Base-by-base conservation (phyloP, 2,329 filamentous ascomycete genomes). In the Calonectria naviculata region DNA sequence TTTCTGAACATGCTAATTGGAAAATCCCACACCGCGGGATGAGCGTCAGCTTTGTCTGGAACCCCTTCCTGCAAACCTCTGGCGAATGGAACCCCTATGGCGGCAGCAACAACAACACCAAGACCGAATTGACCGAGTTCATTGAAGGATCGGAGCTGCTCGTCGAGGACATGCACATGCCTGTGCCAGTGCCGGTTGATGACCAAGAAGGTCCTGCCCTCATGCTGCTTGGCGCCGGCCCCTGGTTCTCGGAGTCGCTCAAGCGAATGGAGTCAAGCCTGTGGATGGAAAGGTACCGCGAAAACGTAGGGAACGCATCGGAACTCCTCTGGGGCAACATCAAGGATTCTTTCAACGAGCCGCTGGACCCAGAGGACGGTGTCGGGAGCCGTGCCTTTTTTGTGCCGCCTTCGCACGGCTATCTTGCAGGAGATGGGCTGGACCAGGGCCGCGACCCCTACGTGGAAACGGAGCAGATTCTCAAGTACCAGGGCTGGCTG, bases 351-450 rank as follows among this genome's bases (percentile, higher is more conserved):
- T 72, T 74, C n/a, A 74, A 63, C 26, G 74, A 70, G 34, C 72
- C 71, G 6, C 75, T 80, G 70, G 73, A 75, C 13, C 65, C 73
- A 7, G 52, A 65, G 2, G 79, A 80, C 31, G 79, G 79, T 5
- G 31, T 75, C 15, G 79, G 79, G 28, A 76, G 74, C 15, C 74
- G 78, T 24, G 69, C 82, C 9, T 78, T 82, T 63, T 70, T 80
- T 9, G 73, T 75, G 0, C 81, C 81, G 0, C 67, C 77, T 21
- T 58, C 52, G 6, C 52, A 58, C 13, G 52, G 52, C 21, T 58
- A 26, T 38, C 52, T 58, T 19, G 15, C 52, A 17, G 52, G n/a
- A 13, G 34, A 58, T 0, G 34, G 44, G 5, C 12, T 34, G 31
- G 29, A 69, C 13, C 24, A 60, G 41, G 41, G 26, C 13, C 41